Conservation (phyloP, 2,329 filamentous ascomycete genomes). For the Fusarium sp. region DNA sequence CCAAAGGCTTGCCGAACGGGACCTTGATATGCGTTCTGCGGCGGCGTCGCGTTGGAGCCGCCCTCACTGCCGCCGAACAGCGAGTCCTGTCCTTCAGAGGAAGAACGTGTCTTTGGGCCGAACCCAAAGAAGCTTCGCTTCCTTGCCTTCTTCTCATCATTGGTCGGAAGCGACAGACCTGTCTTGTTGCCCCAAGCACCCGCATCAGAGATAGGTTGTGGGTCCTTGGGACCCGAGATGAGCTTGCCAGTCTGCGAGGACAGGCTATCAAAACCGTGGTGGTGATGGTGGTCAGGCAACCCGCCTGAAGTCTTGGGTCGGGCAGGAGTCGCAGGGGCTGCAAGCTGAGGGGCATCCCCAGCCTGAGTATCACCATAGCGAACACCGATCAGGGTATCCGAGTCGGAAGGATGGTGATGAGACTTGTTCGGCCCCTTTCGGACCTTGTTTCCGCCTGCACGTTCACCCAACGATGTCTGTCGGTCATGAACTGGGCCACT, state of each 20-base stretch:
- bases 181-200: slow-evolving; percentile 88
- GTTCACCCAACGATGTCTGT: slow-evolving; percentile 51
- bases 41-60: slow-evolving; percentile 58
- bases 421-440: slow-evolving; percentile 51
- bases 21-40: slow-evolving; percentile 60
- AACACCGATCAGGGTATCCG: slow-evolving; percentile 66
- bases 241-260: slow-evolving; percentile 57
- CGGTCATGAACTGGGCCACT: slow-evolving; percentile 53
- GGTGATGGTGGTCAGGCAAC: slow-evolving; percentile 50
- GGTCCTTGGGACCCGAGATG: slow-evolving; percentile 89
- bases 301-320: slow-evolving; percentile 53
- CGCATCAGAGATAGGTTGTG: slow-evolving; percentile 83
- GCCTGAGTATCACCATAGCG: slow-evolving; percentile 68
- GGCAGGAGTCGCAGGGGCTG: slow-evolving; percentile 48
- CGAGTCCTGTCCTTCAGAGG: slow-evolving; percentile 69
- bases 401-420: slow-evolving; percentile 53
- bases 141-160: slow-evolving; percentile 82
- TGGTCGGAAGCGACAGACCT: slow-evolving; percentile 59
- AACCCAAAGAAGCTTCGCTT: slow-evolving; percentile 84
- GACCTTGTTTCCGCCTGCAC: slow-evolving; percentile 33
- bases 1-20: slow-evolving; percentile 83
- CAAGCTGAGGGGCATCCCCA: slow-evolving; percentile 62
- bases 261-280: slow-evolving; percentile 50
- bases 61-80: slow-evolving; percentile 63
- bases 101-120: slow-evolving; percentile 69